Base-by-base conservation (phyloP, 2,329 filamentous ascomycete species). In the Pseudogymnoascus sp. region DNA sequence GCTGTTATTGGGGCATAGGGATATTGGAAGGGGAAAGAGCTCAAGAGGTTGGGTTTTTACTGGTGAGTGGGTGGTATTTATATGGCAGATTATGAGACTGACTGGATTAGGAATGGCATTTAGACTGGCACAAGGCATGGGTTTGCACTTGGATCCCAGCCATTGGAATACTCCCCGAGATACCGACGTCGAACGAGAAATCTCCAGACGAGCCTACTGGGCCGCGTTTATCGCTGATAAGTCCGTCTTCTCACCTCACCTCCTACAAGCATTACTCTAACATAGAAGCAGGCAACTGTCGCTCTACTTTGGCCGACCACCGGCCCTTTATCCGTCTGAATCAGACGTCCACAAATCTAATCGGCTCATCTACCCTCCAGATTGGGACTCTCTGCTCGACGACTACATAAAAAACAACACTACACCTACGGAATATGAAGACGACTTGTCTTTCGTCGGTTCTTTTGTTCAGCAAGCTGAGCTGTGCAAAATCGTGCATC, bases 21-120 rank as follows among this genome's bases (percentile, higher is more conserved):
- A 77, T 61, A 78, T 79, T 39, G 77, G 77, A 3, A 73, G 74
- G 19, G 75, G 77, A 0, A 73, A 74, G n/a, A 68, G 73, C 2
- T 79, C 76, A 15, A 79, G 77, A 59, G 77, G 77, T 10, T 80
- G 77, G 77, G 67, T 79, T 1, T 79, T 77, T 58, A 78, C 76
- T 26, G 77, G 77, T 52, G 10, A 30, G 45, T 52, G 23, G 26
- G 13, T 52, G n/a, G 6, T 10, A 15, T 52, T 52, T 26, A 52
- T 52, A 52, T 52, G 19, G 13, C 13, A 33, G n/a, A 18, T 19
- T 52, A 52, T 52, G 45, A 19, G 45, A 33, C 45, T 52, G 45
- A 52, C 45, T 4, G 12, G 9, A 19, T 30, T 52, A 52, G 45
- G 45, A 30, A 79, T 80, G 76, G 76, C 77, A 7, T 80, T 78